Conservation (phyloP, 1,284 basidiomycete species). For the Trichosporon coremiiforme region DNA sequence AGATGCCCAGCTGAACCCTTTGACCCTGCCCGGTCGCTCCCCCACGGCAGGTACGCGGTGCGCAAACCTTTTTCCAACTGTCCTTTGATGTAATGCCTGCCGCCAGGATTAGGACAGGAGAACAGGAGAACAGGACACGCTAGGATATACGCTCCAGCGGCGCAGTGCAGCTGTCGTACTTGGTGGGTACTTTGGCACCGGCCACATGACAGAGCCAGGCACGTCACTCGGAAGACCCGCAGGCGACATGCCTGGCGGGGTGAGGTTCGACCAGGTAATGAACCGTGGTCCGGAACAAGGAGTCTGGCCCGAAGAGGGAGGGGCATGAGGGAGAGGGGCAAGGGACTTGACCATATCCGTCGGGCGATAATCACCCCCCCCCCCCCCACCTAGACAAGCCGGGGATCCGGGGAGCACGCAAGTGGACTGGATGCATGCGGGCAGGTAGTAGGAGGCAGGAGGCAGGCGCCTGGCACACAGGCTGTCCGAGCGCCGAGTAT, state of each 20-base stretch:
- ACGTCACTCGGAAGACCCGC: neutral
- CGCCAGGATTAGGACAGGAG: too few relatives aligned
- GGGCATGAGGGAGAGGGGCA: neutral
- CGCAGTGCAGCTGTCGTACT: too few relatives aligned
- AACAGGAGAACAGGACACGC: neutral
- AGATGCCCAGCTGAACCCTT: neutral
- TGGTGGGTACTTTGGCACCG: neutral
- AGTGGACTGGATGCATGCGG: too few relatives aligned
- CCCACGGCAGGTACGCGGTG: slow-evolving; percentile 4
- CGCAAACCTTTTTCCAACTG: neutral
- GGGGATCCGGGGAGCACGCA: neutral
- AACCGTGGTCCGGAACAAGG: neutral
- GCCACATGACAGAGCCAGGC: neutral
- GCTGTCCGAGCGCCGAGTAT: neutral
- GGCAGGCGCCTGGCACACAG: neutral
- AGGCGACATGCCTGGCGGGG: neutral
- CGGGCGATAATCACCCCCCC: slow-evolving; percentile 1
- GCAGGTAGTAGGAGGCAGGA: too few relatives aligned
- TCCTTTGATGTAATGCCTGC: neutral
- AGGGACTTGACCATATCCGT: slow-evolving; percentile 3
- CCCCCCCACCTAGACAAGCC: neutral
- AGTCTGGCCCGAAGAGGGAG: neutral
- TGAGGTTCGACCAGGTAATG: too few relatives aligned
- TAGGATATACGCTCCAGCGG: too few relatives aligned
- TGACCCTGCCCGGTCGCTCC: neutral